A percentile compares a stretch with the other conserved stretches of the same genome.
These are phyloP conservation scores for Verruconis gallopava DNA, from an alignment of 2,329 filamentous ascomycete species.

Conservation along the genomic window DNA sequence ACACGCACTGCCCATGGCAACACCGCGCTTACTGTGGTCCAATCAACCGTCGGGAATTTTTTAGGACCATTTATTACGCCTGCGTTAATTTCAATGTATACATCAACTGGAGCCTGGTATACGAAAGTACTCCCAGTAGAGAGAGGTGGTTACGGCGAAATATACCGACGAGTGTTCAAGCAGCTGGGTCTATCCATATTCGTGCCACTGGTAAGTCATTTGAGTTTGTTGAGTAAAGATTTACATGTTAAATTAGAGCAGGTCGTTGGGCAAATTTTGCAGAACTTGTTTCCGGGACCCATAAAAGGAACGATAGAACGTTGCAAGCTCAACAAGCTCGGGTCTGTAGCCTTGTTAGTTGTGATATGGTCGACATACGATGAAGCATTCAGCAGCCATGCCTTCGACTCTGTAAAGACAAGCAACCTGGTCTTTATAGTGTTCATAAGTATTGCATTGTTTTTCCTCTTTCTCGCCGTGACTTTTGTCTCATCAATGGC, in stretches of 20 bases:
- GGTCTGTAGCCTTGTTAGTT: constrained; percentile 33
- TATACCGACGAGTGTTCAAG: constrained; percentile 55
- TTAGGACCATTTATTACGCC: constrained; percentile 56
- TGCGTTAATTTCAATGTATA: constrained; percentile 48
- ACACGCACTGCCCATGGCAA: constrained; percentile 56
- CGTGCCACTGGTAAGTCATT: constrained; percentile 37
- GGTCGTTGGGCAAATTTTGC: constrained; percentile 46
- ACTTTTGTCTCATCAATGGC: constrained; percentile 43
- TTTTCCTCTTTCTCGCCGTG: constrained; percentile 48
- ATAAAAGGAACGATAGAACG: constrained; percentile 41
- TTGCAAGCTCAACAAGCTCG: constrained; percentile 33
- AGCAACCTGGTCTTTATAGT: constrained; percentile 53
- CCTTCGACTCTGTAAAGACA: constrained; percentile 44
- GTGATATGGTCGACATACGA: constrained; percentile 54
- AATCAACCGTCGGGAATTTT: constrained; percentile 58
- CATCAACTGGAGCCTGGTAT: constrained; percentile 40
- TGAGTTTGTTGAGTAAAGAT: background rate
- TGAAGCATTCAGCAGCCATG: constrained; percentile 50
- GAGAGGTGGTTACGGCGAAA: constrained; percentile 40
- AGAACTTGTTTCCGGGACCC: constrained; percentile 40
- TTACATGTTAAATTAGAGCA: background rate
- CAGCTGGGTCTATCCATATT: constrained; percentile 56
- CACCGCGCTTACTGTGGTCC: constrained; percentile 35
- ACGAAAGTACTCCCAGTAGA: constrained; percentile 43
- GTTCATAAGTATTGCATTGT: constrained; percentile 53